These are phyloP conservation scores for Fusarium sp. DNA, from an alignment of 2,329 filamentous ascomycete species.

Conservation along the genomic window DNA sequence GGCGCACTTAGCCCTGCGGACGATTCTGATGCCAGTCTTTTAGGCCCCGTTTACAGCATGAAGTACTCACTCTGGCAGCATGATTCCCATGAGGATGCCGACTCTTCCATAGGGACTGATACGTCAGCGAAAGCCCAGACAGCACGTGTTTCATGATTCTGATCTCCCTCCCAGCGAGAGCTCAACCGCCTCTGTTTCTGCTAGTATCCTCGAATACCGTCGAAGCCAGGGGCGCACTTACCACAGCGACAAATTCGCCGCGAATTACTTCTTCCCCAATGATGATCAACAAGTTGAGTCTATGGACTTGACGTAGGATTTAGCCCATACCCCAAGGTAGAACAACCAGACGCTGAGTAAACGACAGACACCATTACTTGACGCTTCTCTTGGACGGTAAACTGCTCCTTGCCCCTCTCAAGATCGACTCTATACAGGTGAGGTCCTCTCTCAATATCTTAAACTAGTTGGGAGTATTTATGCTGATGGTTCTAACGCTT, in stretches of 20 bases:
- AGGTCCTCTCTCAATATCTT: accelerated
- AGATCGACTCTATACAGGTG: neutral
- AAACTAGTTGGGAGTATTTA: accelerated
- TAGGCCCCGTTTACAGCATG: no score
- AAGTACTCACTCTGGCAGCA: neutral
- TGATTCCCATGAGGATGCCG: neutral
- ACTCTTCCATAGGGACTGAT: neutral
- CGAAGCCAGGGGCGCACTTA: neutral
- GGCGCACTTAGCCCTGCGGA: neutral
- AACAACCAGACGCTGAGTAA: accelerated
- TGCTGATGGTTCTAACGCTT: accelerated
- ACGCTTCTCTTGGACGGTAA: neutral
- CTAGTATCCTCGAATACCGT: neutral
- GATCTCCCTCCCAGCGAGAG: neutral
- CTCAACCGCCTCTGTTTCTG: neutral
- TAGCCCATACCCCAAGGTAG: accelerated
- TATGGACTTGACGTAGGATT: neutral
- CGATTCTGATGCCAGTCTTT: neutral
- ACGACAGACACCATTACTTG: neutral
- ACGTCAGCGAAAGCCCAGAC: neutral
- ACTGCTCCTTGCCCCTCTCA: neutral
- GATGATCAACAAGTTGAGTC: neutral
- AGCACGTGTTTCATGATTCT: neutral
- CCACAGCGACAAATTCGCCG: neutral
- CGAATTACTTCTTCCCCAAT: neutral